Conservation (phyloP, 352 stramenopile species). For the Phytopythium aichiense region DNA sequence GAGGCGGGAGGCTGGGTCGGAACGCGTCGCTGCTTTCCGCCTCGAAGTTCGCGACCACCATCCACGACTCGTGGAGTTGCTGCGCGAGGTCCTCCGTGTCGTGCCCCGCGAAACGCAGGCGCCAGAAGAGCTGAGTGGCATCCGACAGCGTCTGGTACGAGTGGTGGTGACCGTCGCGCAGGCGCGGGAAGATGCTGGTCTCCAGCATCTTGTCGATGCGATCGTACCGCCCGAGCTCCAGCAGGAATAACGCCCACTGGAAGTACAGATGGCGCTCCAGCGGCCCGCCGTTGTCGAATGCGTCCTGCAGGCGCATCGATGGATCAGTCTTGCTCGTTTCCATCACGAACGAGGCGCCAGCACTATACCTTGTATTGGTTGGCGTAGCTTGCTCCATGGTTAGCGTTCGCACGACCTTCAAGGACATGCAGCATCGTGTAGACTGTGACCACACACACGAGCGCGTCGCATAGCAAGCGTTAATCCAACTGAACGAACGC, state of each 20-base stretch:
- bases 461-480: not conserved
- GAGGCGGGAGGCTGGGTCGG: not conserved
- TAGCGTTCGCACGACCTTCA: constrained; percentile 75
- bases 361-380: constrained; percentile 57
- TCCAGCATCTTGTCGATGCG: constrained; percentile 80
- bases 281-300: constrained; percentile 71
- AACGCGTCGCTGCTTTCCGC: not conserved
- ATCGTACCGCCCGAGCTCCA: constrained; percentile 80
- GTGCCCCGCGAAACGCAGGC: constrained; percentile 70
- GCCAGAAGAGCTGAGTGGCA: constrained; percentile 81
- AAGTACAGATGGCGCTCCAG: constrained; percentile 76
- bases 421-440: constrained; percentile 76
- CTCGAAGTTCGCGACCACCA: constrained; percentile 6
- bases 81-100: constrained; percentile 48
- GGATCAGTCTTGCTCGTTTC: not conserved
- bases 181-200: constrained; percentile 56
- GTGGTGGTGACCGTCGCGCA: constrained; percentile 34
- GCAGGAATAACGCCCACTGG: constrained; percentile 77
- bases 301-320: constrained; percentile 21
- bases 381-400: constrained; percentile 82
- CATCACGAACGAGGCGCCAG: not conserved
- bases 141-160: constrained; percentile 59
- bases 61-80: constrained; percentile 57
- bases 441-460: constrained; percentile 30
- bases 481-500: not conserved